phyloP scores from a whole-genome alignment of 2,329 filamentous ascomycete species.

The Nemania sp. region DNA sequence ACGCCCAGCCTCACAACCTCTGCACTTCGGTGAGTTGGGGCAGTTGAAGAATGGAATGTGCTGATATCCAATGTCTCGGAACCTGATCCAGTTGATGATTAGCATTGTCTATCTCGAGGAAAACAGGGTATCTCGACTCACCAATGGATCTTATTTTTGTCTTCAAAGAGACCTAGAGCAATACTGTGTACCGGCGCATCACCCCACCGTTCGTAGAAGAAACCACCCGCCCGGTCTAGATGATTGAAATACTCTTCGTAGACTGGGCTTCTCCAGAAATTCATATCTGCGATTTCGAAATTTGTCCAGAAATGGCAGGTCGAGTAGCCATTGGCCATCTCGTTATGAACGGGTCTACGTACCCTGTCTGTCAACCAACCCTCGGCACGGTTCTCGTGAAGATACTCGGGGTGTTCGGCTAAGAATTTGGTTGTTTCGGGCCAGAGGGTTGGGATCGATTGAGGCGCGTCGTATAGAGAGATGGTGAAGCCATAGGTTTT shows the following conservation, averaged over 20 bases:
- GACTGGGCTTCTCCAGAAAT: slow-evolving; percentile 88
- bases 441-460: slow-evolving; percentile 90
- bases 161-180: slow-evolving; percentile 90
- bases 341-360: slow-evolving; percentile 82
- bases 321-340: slow-evolving; percentile 89
- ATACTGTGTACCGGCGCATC: slow-evolving; percentile 98
- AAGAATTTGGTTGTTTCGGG: slow-evolving; percentile 95
- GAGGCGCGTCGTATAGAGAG: slow-evolving; percentile 91
- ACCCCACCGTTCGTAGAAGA: slow-evolving; percentile 99
- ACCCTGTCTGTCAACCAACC: slow-evolving; percentile 85
- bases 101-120: slow-evolving; percentile 33
- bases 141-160: slow-evolving; percentile 92
- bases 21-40: slow-evolving; percentile 94
- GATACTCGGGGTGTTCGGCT: slow-evolving; percentile 81
- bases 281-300: slow-evolving; percentile 95
- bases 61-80: slow-evolving; percentile 98
- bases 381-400: slow-evolving; percentile 87
- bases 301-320: slow-evolving; percentile 99
- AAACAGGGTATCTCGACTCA: slow-evolving; percentile 58
- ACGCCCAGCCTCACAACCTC: slow-evolving; percentile 84
- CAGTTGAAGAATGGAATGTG: slow-evolving; percentile 99
- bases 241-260: slow-evolving; percentile 98
- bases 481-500: slow-evolving; percentile 99
- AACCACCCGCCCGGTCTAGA: slow-evolving; percentile 91
- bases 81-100: slow-evolving; percentile 68